A percentile compares a stretch with the other conserved stretches of the same genome.
These are phyloP conservation scores for Silybum marianum DNA, from an alignment of 129 eudicot genomes.

Conservation along the genomic window DNA sequence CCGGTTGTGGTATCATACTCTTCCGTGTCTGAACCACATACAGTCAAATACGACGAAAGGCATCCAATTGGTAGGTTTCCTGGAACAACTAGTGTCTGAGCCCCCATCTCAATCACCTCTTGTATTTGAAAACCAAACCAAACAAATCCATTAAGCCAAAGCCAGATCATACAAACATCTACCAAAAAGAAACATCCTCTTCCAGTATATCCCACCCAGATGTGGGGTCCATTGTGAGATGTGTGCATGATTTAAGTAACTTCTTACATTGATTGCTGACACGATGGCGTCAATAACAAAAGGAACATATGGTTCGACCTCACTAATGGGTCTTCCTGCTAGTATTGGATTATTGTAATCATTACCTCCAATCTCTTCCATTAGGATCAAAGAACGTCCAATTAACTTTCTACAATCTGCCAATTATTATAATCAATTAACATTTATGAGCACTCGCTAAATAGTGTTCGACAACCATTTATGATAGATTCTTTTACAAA, in stretches of 20 bases:
- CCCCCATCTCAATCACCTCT: slow-evolving; percentile 41
- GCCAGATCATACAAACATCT: background rate
- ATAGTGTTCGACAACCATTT: background rate
- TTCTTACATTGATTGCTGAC: slow-evolving; percentile 44
- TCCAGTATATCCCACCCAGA: background rate
- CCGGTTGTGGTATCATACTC: slow-evolving; percentile 7
- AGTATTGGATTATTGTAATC: slow-evolving; percentile 53
- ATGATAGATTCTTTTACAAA: background rate
- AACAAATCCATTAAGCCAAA: background rate
- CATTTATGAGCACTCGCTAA: background rate
- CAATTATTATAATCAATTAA: background rate
- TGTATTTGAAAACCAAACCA: slow-evolving; percentile 11
- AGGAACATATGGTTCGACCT: slow-evolving; percentile 31
- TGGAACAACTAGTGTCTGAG: slow-evolving; percentile 27
- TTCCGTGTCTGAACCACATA: background rate
- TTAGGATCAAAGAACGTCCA: slow-evolving; percentile 40
- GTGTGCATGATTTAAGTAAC: background rate
- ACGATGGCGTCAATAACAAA: slow-evolving; percentile 40
- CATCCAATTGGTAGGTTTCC: slow-evolving; percentile 44
- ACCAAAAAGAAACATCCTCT: background rate
- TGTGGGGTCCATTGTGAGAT: too few species aligned
- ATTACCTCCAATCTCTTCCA: slow-evolving; percentile 82
- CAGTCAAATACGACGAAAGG: slow-evolving; percentile 11
- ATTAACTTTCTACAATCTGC: slow-evolving; percentile 49
- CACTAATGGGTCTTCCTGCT: slow-evolving; percentile 31